These are phyloP conservation scores for Calocybe cyanea DNA, from an alignment of 768 basidiomycete genomes.

Conservation along the genomic window DNA sequence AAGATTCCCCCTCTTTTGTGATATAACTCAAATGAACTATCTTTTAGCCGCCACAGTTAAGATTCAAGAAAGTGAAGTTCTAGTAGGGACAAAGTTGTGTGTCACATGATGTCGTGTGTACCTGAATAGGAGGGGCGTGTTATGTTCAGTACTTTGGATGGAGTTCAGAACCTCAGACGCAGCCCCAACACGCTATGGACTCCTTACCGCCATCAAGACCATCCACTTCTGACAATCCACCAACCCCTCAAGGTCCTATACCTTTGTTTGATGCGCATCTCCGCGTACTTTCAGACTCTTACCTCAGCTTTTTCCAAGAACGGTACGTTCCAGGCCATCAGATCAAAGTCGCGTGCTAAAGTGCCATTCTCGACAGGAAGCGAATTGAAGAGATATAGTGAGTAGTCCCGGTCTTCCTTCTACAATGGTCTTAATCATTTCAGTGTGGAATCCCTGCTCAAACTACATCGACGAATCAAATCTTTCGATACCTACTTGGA, in stretches of 20 bases:
- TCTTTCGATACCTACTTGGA: constrained; percentile 69
- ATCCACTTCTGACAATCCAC: constrained; percentile 33
- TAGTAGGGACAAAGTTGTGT: too few relatives aligned
- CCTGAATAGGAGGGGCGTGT: not conserved
- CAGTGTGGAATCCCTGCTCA: constrained; percentile 73
- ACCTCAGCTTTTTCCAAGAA: constrained; percentile 83
- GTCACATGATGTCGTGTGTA: constrained; percentile 10
- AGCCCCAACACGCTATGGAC: constrained; percentile 22
- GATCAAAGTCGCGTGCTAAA: constrained; percentile 15
- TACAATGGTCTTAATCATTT: constrained; percentile 8
- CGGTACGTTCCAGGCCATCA: constrained; percentile 42
- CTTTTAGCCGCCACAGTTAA: too few relatives aligned
- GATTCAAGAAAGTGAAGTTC: too few relatives aligned
- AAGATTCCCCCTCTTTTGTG: too few relatives aligned
- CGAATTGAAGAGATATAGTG: constrained; percentile 86
- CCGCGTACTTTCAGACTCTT: constrained; percentile 66
- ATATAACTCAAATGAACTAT: too few relatives aligned
- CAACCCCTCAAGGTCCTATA: constrained; percentile 48
- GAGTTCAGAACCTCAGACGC: constrained; percentile 8
- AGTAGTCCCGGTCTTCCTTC: constrained; percentile 27
- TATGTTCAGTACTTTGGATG: constrained; percentile 5
- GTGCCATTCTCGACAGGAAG: constrained; percentile 50
- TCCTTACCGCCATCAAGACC: constrained; percentile 35
- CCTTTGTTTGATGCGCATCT: constrained; percentile 73
- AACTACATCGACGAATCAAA: constrained; percentile 68